Conservation (phyloP, 2,329 filamentous ascomycete species). For the Microdochium paspali region DNA sequence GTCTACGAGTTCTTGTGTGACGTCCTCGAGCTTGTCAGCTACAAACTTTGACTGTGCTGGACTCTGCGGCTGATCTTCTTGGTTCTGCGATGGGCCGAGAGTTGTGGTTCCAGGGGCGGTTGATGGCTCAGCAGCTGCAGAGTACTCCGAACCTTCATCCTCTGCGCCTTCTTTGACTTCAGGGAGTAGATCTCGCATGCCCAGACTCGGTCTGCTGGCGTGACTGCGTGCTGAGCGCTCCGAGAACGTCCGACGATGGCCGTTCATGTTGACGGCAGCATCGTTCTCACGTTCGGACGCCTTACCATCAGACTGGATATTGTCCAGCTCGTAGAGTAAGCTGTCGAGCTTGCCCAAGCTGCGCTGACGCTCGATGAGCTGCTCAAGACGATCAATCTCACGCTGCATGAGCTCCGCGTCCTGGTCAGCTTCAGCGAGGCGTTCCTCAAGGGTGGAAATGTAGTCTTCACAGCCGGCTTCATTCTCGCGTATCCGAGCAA, state of each 20-base stretch:
- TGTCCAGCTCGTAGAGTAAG: conserved; percentile 81
- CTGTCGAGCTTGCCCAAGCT: conserved; percentile 93
- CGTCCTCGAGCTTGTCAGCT: conserved; percentile 82
- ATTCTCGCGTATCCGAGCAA: conserved; percentile 78
- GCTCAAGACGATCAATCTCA: conserved; percentile 87
- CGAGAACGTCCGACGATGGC: conserved; percentile 32
- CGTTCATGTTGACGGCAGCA: conserved; percentile 27
- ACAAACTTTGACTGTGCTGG: conserved; percentile 78
- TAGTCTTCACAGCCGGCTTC: conserved; percentile 91
- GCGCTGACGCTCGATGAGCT: conserved; percentile 89
- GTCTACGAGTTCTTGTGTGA: conserved; percentile 86
- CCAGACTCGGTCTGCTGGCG: conserved; percentile 41
- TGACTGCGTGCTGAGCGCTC: conserved; percentile 48
- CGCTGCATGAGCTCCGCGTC: conserved; percentile 95
- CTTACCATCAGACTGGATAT: conserved; percentile 54
- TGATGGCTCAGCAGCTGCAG: conserved; percentile 3
- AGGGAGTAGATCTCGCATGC: conserved; percentile 41
- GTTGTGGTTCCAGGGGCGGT: background rate
- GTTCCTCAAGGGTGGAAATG: conserved; percentile 92
- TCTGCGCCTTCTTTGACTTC: conserved; percentile 36
- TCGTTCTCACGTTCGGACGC: conserved; percentile 24
- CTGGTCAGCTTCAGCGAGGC: conserved; percentile 89
- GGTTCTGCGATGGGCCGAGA: conserved; percentile 1
- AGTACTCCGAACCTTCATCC: conserved; percentile 15
- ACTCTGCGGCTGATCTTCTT: conserved; percentile 47